Conservation (phyloP, 2,329 filamentous ascomycete genomes). For the Didymellaceae sp. region DNA sequence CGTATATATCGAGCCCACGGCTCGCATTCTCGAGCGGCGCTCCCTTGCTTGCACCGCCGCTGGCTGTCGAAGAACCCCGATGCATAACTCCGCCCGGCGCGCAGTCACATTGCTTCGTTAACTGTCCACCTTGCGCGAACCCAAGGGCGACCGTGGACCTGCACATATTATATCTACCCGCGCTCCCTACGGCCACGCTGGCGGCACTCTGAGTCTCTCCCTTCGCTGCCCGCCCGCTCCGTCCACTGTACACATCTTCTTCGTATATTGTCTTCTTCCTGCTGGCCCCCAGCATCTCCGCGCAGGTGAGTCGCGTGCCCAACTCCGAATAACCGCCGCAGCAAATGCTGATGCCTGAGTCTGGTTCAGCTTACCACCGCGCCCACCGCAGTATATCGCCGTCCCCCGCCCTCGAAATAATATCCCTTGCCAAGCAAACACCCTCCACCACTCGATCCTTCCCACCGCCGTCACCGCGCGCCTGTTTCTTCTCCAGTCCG, state of each 20-base stretch:
- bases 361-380: conserved; percentile 34
- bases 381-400: conserved; percentile 11
- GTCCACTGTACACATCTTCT: conserved; percentile 36
- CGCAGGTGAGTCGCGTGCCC: conserved; percentile 23
- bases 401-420: not conserved
- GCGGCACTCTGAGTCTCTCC: conserved; percentile 27
- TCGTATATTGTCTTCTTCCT: conserved; percentile 28
- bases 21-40: conserved; percentile 18
- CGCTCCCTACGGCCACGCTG: conserved; percentile 25
- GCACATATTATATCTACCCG: conserved; percentile 44
- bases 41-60: conserved; percentile 48
- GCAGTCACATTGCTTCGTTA: conserved; percentile 47
- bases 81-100: conserved; percentile 49
- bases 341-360: conserved; percentile 46
- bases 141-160: conserved; percentile 36
- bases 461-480: conserved; percentile 26
- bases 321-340: conserved; percentile 20
- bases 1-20: conserved; percentile 10
- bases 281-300: conserved; percentile 18
- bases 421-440: not conserved
- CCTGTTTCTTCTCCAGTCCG: conserved; percentile 20
- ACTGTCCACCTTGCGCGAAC: conserved; percentile 38
- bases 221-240: conserved; percentile 30
- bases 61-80: conserved; percentile 40
- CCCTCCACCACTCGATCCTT: not conserved